Evolutionary conservation across 345 rosid genomes (phyloP).

Genomic region (Citrus hindsii): DNA sequence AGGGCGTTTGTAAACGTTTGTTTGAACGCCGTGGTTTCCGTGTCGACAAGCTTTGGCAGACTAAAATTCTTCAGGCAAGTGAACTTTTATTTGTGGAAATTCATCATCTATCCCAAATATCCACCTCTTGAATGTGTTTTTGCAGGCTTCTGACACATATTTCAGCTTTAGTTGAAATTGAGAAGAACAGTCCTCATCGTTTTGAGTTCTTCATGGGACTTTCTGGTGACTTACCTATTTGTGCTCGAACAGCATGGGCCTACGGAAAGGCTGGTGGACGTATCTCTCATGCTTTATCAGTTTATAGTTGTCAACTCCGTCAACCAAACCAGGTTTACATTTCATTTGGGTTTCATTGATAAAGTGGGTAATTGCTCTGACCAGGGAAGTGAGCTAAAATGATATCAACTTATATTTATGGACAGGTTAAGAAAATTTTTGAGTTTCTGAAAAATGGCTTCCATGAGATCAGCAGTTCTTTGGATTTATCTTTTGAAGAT

Average conservation of each 20-base stretch:
- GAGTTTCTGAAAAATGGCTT: constrained; percentile 89
- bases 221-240: constrained; percentile 41
- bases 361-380: neutral
- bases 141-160: constrained; percentile 91
- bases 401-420: constrained; percentile 19
- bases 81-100: too few relatives aligned
- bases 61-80: too few relatives aligned
- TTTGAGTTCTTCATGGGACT: too few relatives aligned
- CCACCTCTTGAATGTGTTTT: too few relatives aligned
- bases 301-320: too few relatives aligned
- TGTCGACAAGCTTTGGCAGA: too few relatives aligned
- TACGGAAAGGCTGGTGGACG: constrained; percentile 20
- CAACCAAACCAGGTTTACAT: too few relatives aligned
- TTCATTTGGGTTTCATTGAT: too few relatives aligned
- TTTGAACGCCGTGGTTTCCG: too few relatives aligned
- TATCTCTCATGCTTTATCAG: too few relatives aligned
- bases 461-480: constrained; percentile 82
- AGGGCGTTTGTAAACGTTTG: too few relatives aligned
- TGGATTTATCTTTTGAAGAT: constrained; percentile 86
- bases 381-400: neutral
- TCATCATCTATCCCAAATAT: too few relatives aligned
- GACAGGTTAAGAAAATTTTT: constrained; percentile 84
- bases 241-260: constrained; percentile 99
- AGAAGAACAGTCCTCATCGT: constrained; percentile 94
- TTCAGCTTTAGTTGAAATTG: constrained; percentile 94